Evolutionary conservation across 148 eudicot species (phyloP), one percentile per base, ranked within the genome.

Genomic region (Silene conica): DNA sequence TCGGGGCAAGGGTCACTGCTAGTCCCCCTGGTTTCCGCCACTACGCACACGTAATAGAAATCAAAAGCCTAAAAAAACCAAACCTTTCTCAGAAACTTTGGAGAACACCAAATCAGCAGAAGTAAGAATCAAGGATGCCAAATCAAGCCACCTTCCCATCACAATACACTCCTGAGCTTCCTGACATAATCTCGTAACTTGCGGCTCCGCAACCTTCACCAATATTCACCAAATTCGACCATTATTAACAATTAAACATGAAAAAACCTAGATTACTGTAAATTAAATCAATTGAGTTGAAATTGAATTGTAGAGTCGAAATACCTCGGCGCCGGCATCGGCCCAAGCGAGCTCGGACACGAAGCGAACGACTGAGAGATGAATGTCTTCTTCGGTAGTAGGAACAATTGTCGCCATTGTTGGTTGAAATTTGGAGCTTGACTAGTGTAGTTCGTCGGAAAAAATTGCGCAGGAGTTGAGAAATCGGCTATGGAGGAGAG

Each of bases 271-370:
- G 15, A 41, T 45, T 8, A 43, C 1, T 4, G 14, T 11, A 28
- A 18, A 57, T 45, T 5, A 6, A 5, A n/a, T 8, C 11, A 67
- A 34, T 26, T 14, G 41, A 6, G 23, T 25, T 5, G 18, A 7
- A 38, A 43, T 2, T 12, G 16, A 22, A 26, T 68, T 26, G 45
- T 18, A 7, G 8, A 14, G 31, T 26, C 54, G 15, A 57, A n/a
- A n/a, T 73, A 91, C 98, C 90, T 94, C 98, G 34, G 96, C 82
- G 75, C 98, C 97, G 63, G 97, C 98, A 67, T 94, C 98, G 56
- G 96, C 96, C 96, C 97, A 91, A 11, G 98, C 80, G 48, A 90
- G 80, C 73, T 86, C 89, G 31, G 97, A 87, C 41, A 91, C 86
- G 77, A 89, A 94, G 10, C 97, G 91, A 45, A 89, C 97, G 43